A percentile compares a stretch with the other conserved stretches of the same genome.
Conservation (phyloP, 2,329 filamentous ascomycete species). For the Talaromyces sp. region DNA sequence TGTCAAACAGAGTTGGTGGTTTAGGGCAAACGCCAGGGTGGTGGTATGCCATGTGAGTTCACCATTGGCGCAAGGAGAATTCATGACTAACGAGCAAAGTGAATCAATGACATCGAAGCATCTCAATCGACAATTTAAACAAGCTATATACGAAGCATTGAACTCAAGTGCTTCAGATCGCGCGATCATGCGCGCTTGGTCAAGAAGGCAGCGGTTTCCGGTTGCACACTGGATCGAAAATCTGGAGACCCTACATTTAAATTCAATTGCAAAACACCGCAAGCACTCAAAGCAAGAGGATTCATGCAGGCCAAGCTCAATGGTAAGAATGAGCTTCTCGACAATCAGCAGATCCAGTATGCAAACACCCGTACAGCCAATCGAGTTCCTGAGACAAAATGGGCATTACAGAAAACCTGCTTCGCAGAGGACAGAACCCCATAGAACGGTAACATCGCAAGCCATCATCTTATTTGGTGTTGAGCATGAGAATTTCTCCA, state of each 20-base stretch:
- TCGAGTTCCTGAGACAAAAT: background rate
- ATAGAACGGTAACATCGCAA: background rate
- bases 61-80: background rate
- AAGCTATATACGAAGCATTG: conserved; percentile 55
- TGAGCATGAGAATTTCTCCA: conserved; percentile 2
- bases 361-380: background rate
- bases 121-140: conserved; percentile 59
- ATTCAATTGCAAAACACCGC: conserved; percentile 52
- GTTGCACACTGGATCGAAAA: conserved; percentile 61
- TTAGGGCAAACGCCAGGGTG: conserved; percentile 63
- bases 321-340: conserved; percentile 3
- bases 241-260: conserved; percentile 55
- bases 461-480: background rate
- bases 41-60: conserved; percentile 56
- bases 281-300: conserved; percentile 31
- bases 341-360: conserved; percentile 3
- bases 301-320: background rate
- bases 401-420: background rate
- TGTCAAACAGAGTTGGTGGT: conserved; percentile 51
- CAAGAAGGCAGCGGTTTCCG: conserved; percentile 59
- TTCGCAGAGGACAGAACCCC: background rate
- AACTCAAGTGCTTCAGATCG: conserved; percentile 51
- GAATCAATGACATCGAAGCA: conserved; percentile 59
- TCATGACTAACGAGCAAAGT: conserved; percentile 13
- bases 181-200: conserved; percentile 58